Base-by-base conservation (phyloP, 2,329 filamentous ascomycete genomes). In the Bipolaris oryzae region DNA sequence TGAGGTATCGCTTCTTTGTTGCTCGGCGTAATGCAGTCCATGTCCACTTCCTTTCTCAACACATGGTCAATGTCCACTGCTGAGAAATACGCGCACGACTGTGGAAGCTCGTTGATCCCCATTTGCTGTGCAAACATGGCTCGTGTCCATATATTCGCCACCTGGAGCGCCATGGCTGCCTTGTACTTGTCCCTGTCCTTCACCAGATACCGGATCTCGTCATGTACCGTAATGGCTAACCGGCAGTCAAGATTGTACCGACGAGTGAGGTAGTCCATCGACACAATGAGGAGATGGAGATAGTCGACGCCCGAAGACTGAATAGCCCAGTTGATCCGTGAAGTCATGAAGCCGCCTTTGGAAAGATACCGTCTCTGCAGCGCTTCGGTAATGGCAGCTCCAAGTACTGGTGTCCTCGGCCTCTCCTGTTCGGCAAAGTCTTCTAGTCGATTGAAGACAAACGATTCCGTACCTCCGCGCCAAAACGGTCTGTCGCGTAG, bases 81-180 rank as follows among this genome's bases (percentile, higher is more conserved):
- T 1, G 91, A 96, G 78, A 99, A 99, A 77, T 92, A 99, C 7
- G 95, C 95, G 69, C 93, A 97, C 0, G 90, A 88, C 71, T 98
- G 95, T 0, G 96, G 95, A 9, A 99, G 84, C 70, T 99, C 95
- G 62, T 96, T 83, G 68, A 99, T 99, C 57, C 95, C 95, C 70
- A 97, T 91, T 77, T 99, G 95, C 76, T 99, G 92, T 0, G 90
- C 87, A 75, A 99, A 99, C 90, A 99, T 97, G 62, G 93, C 93
- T 48, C 95, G 85, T 0, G 96, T 99, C 95, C 95, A 99, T 18
- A 99, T 77, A 71, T 99, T 99, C 56, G 93, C 88, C 7, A 99
- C 84, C 75, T 99, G 95, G 11, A 99, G 81, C 1, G 96, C 95
- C 87, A 99, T 90, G 10, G 94, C 94, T 2, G 90, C 88, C 38